These are phyloP conservation scores for Haematococcus sp. DNA, from an alignment of 139 green algal genomes.

Conservation along the genomic window DNA sequence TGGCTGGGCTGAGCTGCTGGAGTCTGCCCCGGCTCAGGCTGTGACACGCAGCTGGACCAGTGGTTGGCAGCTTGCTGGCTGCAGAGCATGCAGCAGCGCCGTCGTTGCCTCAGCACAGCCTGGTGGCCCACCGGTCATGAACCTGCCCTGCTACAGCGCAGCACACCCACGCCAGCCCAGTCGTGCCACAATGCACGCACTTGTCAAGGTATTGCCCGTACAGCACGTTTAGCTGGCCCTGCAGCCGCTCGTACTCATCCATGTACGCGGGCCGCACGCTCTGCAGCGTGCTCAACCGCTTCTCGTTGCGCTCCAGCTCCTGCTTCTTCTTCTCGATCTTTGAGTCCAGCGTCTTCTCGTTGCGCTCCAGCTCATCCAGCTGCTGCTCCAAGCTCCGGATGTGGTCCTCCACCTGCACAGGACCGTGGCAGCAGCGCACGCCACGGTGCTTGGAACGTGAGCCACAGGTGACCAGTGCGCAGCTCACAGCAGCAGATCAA, in stretches of 20 bases:
- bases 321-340: slow-evolving; percentile 64
- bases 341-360: slow-evolving; percentile 59
- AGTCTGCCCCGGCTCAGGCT: too few relatives aligned
- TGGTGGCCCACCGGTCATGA: too few relatives aligned
- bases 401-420: slow-evolving; percentile 45
- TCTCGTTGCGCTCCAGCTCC: slow-evolving; percentile 82
- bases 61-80: too few relatives aligned
- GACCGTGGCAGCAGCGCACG: not conserved
- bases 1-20: too few relatives aligned
- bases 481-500: too few relatives aligned
- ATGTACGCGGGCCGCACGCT: slow-evolving; percentile 78
- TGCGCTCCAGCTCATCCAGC: slow-evolving; percentile 58
- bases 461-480: too few relatives aligned
- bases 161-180: too few relatives aligned
- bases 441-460: too few relatives aligned
- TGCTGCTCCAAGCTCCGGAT: slow-evolving; percentile 44
- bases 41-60: too few relatives aligned
- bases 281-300: slow-evolving; percentile 62
- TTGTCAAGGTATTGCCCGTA: slow-evolving; percentile 54
- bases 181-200: slow-evolving; percentile 25
- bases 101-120: too few relatives aligned
- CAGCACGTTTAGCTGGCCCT: slow-evolving; percentile 69
- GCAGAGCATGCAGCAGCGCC: too few relatives aligned
- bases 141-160: too few relatives aligned
- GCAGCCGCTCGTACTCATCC: slow-evolving; percentile 82